Evolutionary conservation across 345 rosid genomes (phyloP), one percentile per base, ranked within the genome.

Genomic region (Durio zibethinus): DNA sequence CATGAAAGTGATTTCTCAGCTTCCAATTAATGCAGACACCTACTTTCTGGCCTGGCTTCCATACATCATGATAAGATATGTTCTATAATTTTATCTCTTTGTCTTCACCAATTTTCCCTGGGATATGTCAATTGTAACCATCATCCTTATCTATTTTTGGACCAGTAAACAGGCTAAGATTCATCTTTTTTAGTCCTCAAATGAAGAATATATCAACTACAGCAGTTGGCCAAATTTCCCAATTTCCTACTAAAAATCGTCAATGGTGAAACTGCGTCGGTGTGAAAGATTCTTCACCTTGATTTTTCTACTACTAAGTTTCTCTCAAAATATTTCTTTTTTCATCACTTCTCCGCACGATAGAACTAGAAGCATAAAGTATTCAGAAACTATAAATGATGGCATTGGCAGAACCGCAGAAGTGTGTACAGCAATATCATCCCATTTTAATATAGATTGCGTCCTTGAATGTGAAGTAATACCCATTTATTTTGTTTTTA

Each of bases 1-100:
- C 36, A 56, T 61, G 85, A 86, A 68, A 80, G 84, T 83, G 87
- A 83, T 5, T 18, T 57, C 35, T 84, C 68, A 75, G 67, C 77
- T 18, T 31, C 63, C 72, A 66, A 73, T 77, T 60, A 80, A 82
- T 81, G 61, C 6, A 62, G 3, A 7, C 29, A 48, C 72, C 53
- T 71, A 45, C 74, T 38, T 18, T 59, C 2, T 42, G 20, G 35
- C 21, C 40, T 65, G 42, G 29, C 29, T 65, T 38, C n/a, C n/a
- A n/a, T n/a, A 38, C 71, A 65, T 65, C 71, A 38, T 0, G 7
- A 38, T 36, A 20, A 10, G 10, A 9, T 64, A n/a, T 7, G 66
- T 69, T 31, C 15, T 27, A 45, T 47, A 36, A 20, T 20, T n/a
- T 36, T 38, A n/a, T 38, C 29, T 65, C 16, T 64, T 36, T n/a